These are phyloP conservation scores for Pichia sp. DNA, from an alignment of 1,139 yeast species.

Conservation along the genomic window DNA sequence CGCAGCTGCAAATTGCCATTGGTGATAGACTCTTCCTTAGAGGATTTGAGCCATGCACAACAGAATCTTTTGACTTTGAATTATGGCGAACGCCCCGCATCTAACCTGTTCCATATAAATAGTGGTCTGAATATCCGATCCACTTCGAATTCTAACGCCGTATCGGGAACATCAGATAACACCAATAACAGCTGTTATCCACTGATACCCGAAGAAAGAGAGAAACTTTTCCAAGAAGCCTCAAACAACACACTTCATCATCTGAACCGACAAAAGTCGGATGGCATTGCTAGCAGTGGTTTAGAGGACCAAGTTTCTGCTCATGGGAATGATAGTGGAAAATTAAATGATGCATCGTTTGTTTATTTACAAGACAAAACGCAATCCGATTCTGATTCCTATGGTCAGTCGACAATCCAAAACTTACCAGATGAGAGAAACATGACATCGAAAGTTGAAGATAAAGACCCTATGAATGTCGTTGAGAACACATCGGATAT, in stretches of 20 bases:
- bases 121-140: background rate
- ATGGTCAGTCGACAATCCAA: background rate
- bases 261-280: too few relatives aligned
- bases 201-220: conserved; percentile 16
- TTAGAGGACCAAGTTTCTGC: too few relatives aligned
- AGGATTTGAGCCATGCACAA: conserved; percentile 46
- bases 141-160: background rate
- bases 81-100: conserved; percentile 10
- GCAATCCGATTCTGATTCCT: conserved; percentile 1
- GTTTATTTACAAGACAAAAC: conserved; percentile 9
- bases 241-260: conserved; percentile 1
- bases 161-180: background rate
- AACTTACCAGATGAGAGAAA: too few relatives aligned
- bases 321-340: too few relatives aligned
- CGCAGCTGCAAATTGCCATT: conserved; percentile 56
- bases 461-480: background rate
- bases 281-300: background rate
- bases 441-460: too few relatives aligned
- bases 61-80: conserved; percentile 33
- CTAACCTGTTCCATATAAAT: background rate
- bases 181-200: conserved; percentile 24
- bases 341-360: conserved; percentile 1
- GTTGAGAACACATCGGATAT: conserved; percentile 26
- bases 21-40: conserved; percentile 44
- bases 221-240: conserved; percentile 25